Conservation (phyloP, 352 stramenopile species). For the Globisporangium abappressorium region DNA sequence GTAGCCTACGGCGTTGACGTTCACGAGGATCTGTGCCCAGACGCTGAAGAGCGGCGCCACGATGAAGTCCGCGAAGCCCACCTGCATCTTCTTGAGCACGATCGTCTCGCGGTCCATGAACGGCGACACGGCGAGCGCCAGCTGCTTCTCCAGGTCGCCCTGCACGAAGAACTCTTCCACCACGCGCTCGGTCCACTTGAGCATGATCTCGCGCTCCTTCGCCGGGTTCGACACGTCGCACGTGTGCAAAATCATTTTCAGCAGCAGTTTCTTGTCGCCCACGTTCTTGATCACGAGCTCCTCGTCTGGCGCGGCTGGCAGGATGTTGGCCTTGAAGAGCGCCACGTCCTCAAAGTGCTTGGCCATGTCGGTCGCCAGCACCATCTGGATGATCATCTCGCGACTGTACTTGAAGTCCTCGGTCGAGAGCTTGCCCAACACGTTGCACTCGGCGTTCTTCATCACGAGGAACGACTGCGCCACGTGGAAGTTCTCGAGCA, state of each 20-base stretch:
- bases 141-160: slow-evolving; percentile 93
- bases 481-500: slow-evolving; percentile 89
- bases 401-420: slow-evolving; percentile 86
- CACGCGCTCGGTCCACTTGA: slow-evolving; percentile 92
- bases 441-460: slow-evolving; percentile 83
- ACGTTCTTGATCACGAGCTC: slow-evolving; percentile 79
- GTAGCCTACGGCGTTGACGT: slow-evolving; percentile 65
- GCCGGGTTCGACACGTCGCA: slow-evolving; percentile 95
- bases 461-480: slow-evolving; percentile 89
- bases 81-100: slow-evolving; percentile 91
- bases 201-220: slow-evolving; percentile 85
- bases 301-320: slow-evolving; percentile 49
- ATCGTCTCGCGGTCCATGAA: slow-evolving; percentile 93
- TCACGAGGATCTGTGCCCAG: slow-evolving; percentile 78
- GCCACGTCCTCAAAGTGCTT: slow-evolving; percentile 88
- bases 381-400: slow-evolving; percentile 90
- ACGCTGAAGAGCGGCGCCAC: slow-evolving; percentile 85
- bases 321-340: slow-evolving; percentile 87
- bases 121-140: slow-evolving; percentile 85
- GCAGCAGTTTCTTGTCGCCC: slow-evolving; percentile 83
- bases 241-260: slow-evolving; percentile 90
- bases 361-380: slow-evolving; percentile 89
- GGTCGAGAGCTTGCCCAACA: slow-evolving; percentile 66
- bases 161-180: slow-evolving; percentile 96
- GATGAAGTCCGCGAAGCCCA: slow-evolving; percentile 95